Evolutionary conservation across 108 stramenopile species (phyloP).

Genomic region (Licmophora abbreviata): DNA sequence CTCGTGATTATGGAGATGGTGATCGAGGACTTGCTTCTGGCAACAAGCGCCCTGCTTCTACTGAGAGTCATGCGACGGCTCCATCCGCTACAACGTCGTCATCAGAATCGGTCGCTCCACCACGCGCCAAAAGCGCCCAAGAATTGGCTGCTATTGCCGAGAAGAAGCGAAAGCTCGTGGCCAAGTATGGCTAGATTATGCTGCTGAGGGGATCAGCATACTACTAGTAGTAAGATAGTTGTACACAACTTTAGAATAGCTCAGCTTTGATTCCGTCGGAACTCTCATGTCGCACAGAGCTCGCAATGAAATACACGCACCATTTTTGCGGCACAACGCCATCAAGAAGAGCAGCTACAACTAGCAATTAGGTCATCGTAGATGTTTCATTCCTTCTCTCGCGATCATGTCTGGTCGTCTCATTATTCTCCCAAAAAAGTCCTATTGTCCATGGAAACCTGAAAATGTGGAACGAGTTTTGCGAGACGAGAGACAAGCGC

Average conservation of each 20-base stretch:
- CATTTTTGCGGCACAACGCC: no score
- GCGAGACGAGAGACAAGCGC: slow-evolving; percentile 63
- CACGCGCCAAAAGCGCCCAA: slow-evolving; percentile 49
- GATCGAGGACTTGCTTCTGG: neutral
- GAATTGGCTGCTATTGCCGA: slow-evolving; percentile 68
- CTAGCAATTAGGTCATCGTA: no score
- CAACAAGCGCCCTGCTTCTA: neutral
- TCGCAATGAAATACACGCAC: no score
- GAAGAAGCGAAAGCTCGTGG: slow-evolving; percentile 73
- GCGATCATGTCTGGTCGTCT: slow-evolving; percentile 92
- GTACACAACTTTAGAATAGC: no score
- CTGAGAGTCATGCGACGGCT: neutral
- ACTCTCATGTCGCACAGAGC: no score
- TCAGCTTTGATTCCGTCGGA: no score
- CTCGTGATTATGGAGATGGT: neutral
- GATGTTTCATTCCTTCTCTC: no score
- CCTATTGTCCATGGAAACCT: slow-evolving; percentile 86
- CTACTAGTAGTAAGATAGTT: no score
- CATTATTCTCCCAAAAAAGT: slow-evolving; percentile 81
- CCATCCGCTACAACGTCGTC: neutral
- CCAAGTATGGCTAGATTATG: slow-evolving; percentile 75
- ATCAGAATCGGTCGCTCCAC: slow-evolving; percentile 3
- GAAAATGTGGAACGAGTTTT: slow-evolving; percentile 80
- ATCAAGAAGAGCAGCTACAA: no score
- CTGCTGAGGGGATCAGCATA: no score